Percentiles rank a stretch among this genome's conserved stretches.
Conservation (phyloP, 495 filamentous ascomycete genomes). For the Sporormia fimetaria region DNA sequence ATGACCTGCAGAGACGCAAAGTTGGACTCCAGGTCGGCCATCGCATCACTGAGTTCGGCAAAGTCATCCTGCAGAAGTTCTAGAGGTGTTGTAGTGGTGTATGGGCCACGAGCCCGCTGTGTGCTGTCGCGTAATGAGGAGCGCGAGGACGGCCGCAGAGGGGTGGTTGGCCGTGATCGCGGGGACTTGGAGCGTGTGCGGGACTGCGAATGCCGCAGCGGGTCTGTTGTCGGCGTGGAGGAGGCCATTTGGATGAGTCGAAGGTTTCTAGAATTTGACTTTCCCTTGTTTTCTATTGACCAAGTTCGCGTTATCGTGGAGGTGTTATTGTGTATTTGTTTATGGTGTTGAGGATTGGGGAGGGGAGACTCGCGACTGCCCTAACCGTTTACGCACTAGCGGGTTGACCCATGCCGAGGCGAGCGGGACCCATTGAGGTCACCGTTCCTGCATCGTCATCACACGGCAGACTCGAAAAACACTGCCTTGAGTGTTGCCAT, state of each 20-base stretch:
- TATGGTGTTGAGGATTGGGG: too few relatives aligned
- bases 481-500: too few relatives aligned
- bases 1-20: constrained; percentile 95
- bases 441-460: too few relatives aligned
- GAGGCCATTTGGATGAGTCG: constrained; percentile 15
- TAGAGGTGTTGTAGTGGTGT: constrained; percentile 54
- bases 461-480: too few relatives aligned
- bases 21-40: constrained; percentile 91
- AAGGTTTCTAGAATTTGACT: neutral
- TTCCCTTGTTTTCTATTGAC: too few relatives aligned
- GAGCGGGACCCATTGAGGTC: too few relatives aligned
- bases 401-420: too few relatives aligned
- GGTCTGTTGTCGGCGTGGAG: constrained; percentile 19
- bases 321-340: too few relatives aligned
- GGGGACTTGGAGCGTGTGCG: constrained; percentile 40
- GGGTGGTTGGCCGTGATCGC: constrained; percentile 78
- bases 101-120: constrained; percentile 33
- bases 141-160: constrained; percentile 80
- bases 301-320: too few relatives aligned
- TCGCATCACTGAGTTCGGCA: constrained; percentile 84
- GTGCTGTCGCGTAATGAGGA: constrained; percentile 64
- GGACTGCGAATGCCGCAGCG: constrained; percentile 16
- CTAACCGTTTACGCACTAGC: too few relatives aligned
- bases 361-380: too few relatives aligned
- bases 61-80: constrained; percentile 78